A percentile compares a stretch with the other conserved stretches of the same genome.
Evolutionary conservation across 805 yeast species (phyloP).

Genomic region (Pichia eremophila): DNA sequence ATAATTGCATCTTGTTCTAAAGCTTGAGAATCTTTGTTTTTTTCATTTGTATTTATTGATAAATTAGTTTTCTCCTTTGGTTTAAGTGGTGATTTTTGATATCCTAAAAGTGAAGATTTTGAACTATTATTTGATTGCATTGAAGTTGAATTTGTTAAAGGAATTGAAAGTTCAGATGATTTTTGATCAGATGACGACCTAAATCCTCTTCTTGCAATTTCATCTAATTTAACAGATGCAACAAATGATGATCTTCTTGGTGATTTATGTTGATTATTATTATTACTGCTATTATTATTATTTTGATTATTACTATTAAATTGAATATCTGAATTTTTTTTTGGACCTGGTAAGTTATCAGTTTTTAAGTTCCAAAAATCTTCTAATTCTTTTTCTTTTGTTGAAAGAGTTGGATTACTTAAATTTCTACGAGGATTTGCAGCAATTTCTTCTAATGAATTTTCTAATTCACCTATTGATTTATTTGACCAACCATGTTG

Average conservation of each 20-base stretch:
- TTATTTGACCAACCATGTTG: conserved; percentile 28
- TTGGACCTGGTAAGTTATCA: conserved; percentile 16
- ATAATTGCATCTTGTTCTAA: conserved; percentile 47
- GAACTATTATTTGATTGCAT: not conserved
- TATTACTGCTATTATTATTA: not conserved
- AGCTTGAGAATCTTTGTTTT: not conserved
- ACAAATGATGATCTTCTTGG: conserved; percentile 10
- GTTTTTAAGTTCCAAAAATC: conserved; percentile 22
- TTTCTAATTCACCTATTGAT: conserved; percentile 23
- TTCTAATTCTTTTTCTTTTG: conserved; percentile 11
- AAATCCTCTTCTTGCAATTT: conserved; percentile 16
- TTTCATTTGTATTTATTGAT: not conserved
- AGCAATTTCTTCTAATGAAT: conserved; percentile 17
- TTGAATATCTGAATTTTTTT: not conserved
- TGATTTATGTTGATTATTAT: not conserved
- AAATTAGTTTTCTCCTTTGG: conserved; percentile 1
- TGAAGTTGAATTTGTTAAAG: not conserved
- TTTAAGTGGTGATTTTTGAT: conserved; percentile 9
- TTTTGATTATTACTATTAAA: not conserved
- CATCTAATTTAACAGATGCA: conserved; percentile 20
- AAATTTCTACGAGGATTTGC: conserved; percentile 7
- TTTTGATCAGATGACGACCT: conserved; percentile 8
- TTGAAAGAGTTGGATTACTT: not conserved
- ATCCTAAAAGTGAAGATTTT: not conserved
- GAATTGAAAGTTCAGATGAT: not conserved